Conservation (phyloP, 2,329 filamentous ascomycete genomes). For the Xylariaceae sp. region DNA sequence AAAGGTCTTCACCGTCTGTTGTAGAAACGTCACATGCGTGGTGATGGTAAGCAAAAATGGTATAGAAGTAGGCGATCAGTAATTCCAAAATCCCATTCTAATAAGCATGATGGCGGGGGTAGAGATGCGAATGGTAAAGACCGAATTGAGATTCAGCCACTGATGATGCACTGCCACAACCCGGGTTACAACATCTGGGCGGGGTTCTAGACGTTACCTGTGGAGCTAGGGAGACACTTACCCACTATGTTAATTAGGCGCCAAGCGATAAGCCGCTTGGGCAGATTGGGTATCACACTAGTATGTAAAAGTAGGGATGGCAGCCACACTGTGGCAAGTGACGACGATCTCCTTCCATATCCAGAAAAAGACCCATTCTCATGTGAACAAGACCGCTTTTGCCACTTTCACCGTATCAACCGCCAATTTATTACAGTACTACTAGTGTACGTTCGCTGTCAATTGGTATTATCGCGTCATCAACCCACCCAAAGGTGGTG, state of each 20-base stretch:
- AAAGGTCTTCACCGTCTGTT: too few relatives aligned
- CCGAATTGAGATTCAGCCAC: conserved; percentile 15
- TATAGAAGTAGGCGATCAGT: not conserved
- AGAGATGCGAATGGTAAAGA: conserved; percentile 1
- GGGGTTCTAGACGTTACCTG: conserved; percentile 1
- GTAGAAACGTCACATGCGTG: conserved; percentile 23
- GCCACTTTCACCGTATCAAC: conserved; percentile 23
- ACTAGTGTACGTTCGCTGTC: too few relatives aligned
- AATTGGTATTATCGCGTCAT: too few relatives aligned
- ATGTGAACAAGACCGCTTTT: conserved; percentile 6
- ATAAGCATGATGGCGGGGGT: not conserved
- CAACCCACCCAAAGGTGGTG: too few relatives aligned
- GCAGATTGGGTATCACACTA: conserved; percentile 2
- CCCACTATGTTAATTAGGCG: too few relatives aligned
- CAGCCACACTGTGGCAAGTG: conserved; percentile 17
- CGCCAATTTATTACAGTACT: too few relatives aligned
- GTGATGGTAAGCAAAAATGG: not conserved
- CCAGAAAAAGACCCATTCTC: not conserved
- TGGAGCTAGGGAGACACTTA: not conserved
- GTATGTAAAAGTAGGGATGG: not conserved
- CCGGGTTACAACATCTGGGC: not conserved
- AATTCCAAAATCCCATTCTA: not conserved
- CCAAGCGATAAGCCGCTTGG: too few relatives aligned
- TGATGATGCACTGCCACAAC: conserved; percentile 18
- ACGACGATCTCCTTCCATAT: conserved; percentile 17